Percentiles rank a stretch among this genome's conserved stretches.
Evolutionary conservation across 306 rosid genomes (phyloP).

Genomic region (Lagenaria siceraria): DNA sequence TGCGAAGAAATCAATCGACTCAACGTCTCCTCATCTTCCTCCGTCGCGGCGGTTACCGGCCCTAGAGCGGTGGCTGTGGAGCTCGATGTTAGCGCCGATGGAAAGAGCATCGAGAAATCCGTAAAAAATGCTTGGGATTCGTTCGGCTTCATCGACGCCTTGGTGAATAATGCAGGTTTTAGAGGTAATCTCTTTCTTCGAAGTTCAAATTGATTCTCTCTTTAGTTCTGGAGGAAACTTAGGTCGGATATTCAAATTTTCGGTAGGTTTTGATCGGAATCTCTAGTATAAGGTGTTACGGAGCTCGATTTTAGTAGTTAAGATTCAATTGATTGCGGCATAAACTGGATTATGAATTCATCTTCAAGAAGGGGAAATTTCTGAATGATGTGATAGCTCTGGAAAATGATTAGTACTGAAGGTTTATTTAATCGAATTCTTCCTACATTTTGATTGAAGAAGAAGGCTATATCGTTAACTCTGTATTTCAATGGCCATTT

Average conservation of each 20-base stretch:
- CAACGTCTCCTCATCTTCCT: slow-evolving; percentile 19
- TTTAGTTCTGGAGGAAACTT: neutral
- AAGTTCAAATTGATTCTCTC: neutral
- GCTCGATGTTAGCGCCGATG: slow-evolving; percentile 53
- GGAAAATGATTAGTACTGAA: neutral
- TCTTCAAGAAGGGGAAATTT: neutral
- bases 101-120: slow-evolving; percentile 23
- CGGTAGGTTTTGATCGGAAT: neutral
- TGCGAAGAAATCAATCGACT: slow-evolving; percentile 26
- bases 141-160: slow-evolving; percentile 57
- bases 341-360: neutral
- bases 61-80: slow-evolving; percentile 45
- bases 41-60: neutral
- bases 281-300: neutral
- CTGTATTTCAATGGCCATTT: neutral
- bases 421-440: neutral
- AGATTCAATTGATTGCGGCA: neutral
- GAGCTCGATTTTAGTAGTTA: neutral
- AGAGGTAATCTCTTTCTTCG: slow-evolving; percentile 31
- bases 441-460: neutral
- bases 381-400: neutral
- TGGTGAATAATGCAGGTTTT: slow-evolving; percentile 63
- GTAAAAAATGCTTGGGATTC: slow-evolving; percentile 65
- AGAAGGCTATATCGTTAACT: neutral
- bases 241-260: neutral